Base-by-base conservation (phyloP, 495 filamentous ascomycete genomes). In the Trichoderma reesei region DNA sequence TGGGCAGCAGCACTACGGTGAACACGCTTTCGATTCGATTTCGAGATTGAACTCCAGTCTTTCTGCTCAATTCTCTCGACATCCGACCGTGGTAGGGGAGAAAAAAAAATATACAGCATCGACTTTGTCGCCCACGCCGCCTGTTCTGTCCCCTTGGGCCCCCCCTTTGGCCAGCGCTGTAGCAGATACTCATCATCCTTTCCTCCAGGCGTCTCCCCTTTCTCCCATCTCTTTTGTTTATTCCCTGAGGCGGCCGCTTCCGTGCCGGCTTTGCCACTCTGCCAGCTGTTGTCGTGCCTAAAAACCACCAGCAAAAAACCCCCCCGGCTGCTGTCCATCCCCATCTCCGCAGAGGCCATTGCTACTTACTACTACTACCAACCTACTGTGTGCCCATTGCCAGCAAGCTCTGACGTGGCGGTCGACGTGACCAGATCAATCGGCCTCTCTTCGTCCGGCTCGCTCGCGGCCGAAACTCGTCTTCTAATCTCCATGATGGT, bases 401-500 rank as follows among this genome's bases (percentile, higher is more conserved):
- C 51, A 56, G 51, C 51, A 56, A 26, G 51, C 51, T 56, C 20
- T 56, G 51, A 56, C 51, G 51, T 56, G 51, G 51, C 51, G 51
- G 51, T 56, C 51, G 51, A 56, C 51, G 51, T 56, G 20, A 33
- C 20, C 51, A 56, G n/a, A 62, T 62, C 61, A 62, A 62, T 62
- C 61, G 33, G 26, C 42, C 61, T 44, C 20, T 38, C 26, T 26
- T 26, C 65, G 60, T 18, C 63, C 67, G 41, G 38, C 64, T 41
- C 56, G 20, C 62, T 41, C 64, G 37, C 59, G 39, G 37, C 36
- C 39, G 37, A 61, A 4, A 20, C n/a, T 20, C 36, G 9, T 66
- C 54, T 66, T 66, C 54, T 66, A 33, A 44, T 63, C 42, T 60
- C 76, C 79, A 82, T 75, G 74, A 82, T 82, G 79, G 74, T 82